Evolutionary conservation across 1,139 yeast species (phyloP), one percentile per base, ranked within the genome.

Genomic region (Yamadazyma taylorii): DNA sequence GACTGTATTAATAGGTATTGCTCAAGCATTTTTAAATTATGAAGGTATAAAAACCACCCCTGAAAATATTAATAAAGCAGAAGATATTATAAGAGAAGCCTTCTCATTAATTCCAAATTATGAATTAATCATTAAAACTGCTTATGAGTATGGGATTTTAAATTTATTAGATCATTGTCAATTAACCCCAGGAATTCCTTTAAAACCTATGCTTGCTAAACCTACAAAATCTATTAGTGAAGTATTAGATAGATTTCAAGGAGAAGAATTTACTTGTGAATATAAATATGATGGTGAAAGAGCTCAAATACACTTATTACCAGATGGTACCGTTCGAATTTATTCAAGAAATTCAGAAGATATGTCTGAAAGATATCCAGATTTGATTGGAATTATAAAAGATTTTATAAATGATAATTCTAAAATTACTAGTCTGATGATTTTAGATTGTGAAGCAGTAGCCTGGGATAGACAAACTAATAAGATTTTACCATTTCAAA

Each of bases 221-320:
- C 98, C 99, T 2, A 90, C 98, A 0, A 92, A 92, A 54, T 79
- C 96, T 3, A 82, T 94, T 32, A 76, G 85, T 21, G 99, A 94
- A 56, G 86, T 94, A 0, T 70, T 92, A 41, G 96, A 92, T 56
- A 71, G 95, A 38, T 89, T 92, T 58, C 86, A 85, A 47, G 90
- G 84, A 24, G 85, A 83, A 48, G 79, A 78, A 41, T 92, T 92
- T 55, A 89, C 97, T 0, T 90, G 97, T 58, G 98, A 92, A 57
- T 92, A 90, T 65, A 92, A 92, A 56, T 92, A 92, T 55, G 98
- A 92, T 58, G 99, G 99, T 32, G 98, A 94, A 61, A 77, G 99
- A 51, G 97, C 97, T 0, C 99, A 92, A 56, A 84, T 92, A 7
- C 99, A 92, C 59, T 62, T 85, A 25, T 60, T 86, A 14, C 63